These are phyloP conservation scores for Oenanthe javanica DNA, from an alignment of 140 eudicot species.

Conservation along the genomic window DNA sequence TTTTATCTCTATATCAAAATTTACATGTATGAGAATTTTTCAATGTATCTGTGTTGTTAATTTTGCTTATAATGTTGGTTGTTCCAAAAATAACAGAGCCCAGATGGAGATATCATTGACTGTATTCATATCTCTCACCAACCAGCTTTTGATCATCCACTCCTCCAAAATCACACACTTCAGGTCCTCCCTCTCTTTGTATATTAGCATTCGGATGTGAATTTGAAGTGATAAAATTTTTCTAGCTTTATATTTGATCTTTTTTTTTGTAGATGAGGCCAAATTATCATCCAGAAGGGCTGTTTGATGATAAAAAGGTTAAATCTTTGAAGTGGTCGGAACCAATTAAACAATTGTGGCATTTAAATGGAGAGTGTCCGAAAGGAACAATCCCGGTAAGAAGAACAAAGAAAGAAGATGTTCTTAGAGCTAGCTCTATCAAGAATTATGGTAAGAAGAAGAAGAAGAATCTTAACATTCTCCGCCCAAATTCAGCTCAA, in stretches of 20 bases:
- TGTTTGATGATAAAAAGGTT: constrained; percentile 36
- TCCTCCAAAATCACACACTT: constrained; percentile 57
- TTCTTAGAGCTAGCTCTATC: constrained; percentile 66
- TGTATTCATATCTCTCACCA: constrained; percentile 72
- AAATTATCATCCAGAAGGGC: constrained; percentile 74
- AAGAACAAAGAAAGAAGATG: constrained; percentile 64
- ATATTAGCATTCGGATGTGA: background rate
- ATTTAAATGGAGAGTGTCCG: constrained; percentile 56
- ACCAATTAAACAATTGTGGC: constrained; percentile 71
- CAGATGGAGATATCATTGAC: constrained; percentile 87
- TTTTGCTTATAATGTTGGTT: background rate
- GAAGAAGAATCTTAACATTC: constrained; percentile 19
- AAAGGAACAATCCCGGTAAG: constrained; percentile 71
- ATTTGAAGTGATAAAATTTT: background rate
- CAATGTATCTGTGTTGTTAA: background rate
- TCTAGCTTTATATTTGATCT: too few species aligned
- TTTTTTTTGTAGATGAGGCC: constrained; percentile 59
- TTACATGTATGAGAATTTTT: background rate
- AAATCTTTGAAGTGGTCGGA: constrained; percentile 13
- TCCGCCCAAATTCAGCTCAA: constrained; percentile 37
- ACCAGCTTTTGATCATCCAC: constrained; percentile 93
- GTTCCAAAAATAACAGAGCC: constrained; percentile 46
- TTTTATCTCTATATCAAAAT: too few species aligned
- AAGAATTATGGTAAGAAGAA: constrained; percentile 55
- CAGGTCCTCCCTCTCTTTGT: constrained; percentile 39